Percentiles rank a stretch among this genome's conserved stretches.
Conservation (phyloP, 2,329 filamentous ascomycete genomes). For the Fusarium kyushuense region DNA sequence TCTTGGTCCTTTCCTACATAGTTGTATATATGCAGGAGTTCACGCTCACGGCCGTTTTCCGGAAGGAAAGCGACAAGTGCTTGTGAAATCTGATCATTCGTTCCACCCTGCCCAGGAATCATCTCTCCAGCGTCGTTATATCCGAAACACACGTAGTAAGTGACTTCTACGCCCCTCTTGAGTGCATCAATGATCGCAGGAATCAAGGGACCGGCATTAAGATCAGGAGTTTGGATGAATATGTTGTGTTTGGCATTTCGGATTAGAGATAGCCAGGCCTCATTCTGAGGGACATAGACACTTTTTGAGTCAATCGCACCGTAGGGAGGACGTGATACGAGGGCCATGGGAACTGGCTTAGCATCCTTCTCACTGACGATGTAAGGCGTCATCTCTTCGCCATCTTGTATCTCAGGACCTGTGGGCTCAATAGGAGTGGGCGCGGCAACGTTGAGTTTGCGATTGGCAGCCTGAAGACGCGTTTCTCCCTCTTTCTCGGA, state of each 20-base stretch:
- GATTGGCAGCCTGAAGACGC: conserved; percentile 68
- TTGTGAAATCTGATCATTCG: conserved; percentile 77
- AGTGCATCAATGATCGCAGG: conserved; percentile 73
- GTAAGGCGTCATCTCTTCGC: conserved; percentile 74
- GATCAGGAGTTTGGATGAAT: conserved; percentile 83
- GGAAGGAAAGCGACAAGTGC: conserved; percentile 68
- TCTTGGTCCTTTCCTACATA: conserved; percentile 82
- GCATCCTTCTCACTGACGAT: conserved; percentile 55
- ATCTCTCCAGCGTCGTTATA: conserved; percentile 85
- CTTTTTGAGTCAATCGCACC: conserved; percentile 71
- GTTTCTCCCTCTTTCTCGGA: conserved; percentile 64
- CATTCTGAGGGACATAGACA: conserved; percentile 77
- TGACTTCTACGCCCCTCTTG: conserved; percentile 75
- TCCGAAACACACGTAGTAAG: conserved; percentile 79
- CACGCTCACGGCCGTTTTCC: conserved; percentile 51
- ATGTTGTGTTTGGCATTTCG: conserved; percentile 71
- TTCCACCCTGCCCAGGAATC: conserved; percentile 79
- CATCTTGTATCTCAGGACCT: conserved; percentile 65
- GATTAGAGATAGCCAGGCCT: conserved; percentile 77
- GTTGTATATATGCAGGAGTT: conserved; percentile 70
- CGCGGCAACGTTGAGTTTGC: conserved; percentile 73
- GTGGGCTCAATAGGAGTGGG: conserved; percentile 63
- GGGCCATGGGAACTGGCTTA: conserved; percentile 74
- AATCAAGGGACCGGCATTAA: conserved; percentile 77
- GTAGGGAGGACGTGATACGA: conserved; percentile 77